Evolutionary conservation across 73 alveolate genomes (phyloP), one percentile per base, ranked within the genome.

Genomic region (Paramecium tetraurelia): DNA sequence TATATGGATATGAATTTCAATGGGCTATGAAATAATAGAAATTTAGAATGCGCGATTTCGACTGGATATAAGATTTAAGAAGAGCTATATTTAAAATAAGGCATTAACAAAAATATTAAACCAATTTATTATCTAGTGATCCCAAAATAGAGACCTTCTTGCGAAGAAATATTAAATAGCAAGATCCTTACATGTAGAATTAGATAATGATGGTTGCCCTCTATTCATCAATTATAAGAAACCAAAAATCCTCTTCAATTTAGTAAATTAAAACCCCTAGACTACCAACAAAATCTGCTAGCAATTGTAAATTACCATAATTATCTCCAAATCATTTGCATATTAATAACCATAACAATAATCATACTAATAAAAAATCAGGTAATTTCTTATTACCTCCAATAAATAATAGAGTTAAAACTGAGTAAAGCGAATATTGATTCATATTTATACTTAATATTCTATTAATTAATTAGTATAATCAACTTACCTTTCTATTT

Each of bases 181-280:
- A 80, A 80, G 57, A 80, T 80, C 24, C 24, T 46, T 80, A 80
- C 44, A 40, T 24, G 70, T 80, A 3, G 7, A 80, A 44, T 80
- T 24, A 2, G 90, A 80, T 80, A 63, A 80, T 44, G 24, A 20
- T 24, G 75, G 75, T 43, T 80, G 90, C 24, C 90, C 90, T 44
- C 9, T 80, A 11, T 80, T 80, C 46, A 21, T 31, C 1, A 35
- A 80, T 35, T 80, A 80, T 46, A 40, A 46, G 75, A 80, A 44
- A 48, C 90, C 90, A 6, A 48, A 48, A 63, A 63, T 63, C 84
- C 4, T 5, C 84, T 12, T 63, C 84, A 63, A 63, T 53, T 16
- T 18, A 53, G n/a, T 53, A 53, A 18, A 18, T 53, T 16, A 53
- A 53, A 18, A 63, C 84, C 4, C 29, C 84, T 22, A 63, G 84